Evolutionary conservation across 1,139 yeast genomes (phyloP).

Genomic region (Arxiozyma slooffiae): DNA sequence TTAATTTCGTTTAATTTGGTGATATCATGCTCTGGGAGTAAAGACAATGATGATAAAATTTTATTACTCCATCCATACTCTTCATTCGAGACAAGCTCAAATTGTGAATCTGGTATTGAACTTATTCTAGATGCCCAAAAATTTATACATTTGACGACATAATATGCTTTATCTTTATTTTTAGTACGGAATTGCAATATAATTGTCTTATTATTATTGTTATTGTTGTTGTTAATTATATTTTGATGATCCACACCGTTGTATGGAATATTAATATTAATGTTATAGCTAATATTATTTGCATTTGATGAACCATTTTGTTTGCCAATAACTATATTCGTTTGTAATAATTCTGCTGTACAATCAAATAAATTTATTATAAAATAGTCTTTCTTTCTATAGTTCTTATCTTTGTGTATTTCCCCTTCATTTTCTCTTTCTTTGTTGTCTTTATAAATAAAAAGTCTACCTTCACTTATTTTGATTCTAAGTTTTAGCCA

Average conservation of each 20-base stretch:
- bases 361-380: conserved; percentile 21
- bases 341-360: conserved; percentile 20
- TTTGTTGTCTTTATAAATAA: conserved; percentile 14
- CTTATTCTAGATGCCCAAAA: conserved; percentile 86
- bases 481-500: conserved; percentile 20
- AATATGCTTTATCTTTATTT: conserved; percentile 57
- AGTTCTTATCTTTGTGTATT: conserved; percentile 20
- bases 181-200: conserved; percentile 38
- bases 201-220: background rate
- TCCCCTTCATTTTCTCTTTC: conserved; percentile 5
- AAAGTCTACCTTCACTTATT: conserved; percentile 23
- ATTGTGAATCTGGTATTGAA: conserved; percentile 51
- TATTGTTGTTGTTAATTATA: conserved; percentile 12
- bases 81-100: conserved; percentile 55
- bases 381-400: conserved; percentile 18
- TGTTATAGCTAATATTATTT: conserved; percentile 23
- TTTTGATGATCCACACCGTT: conserved; percentile 21
- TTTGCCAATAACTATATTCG: conserved; percentile 18
- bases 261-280: conserved; percentile 31
- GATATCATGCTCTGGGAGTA: background rate
- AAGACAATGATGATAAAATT: conserved; percentile 10
- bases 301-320: background rate
- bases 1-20: background rate
- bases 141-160: conserved; percentile 68
- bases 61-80: conserved; percentile 71